Evolutionary conservation across 805 yeast species (phyloP), one percentile per base, ranked within the genome.

Genomic region (Wilhelminamyces savonicus): DNA sequence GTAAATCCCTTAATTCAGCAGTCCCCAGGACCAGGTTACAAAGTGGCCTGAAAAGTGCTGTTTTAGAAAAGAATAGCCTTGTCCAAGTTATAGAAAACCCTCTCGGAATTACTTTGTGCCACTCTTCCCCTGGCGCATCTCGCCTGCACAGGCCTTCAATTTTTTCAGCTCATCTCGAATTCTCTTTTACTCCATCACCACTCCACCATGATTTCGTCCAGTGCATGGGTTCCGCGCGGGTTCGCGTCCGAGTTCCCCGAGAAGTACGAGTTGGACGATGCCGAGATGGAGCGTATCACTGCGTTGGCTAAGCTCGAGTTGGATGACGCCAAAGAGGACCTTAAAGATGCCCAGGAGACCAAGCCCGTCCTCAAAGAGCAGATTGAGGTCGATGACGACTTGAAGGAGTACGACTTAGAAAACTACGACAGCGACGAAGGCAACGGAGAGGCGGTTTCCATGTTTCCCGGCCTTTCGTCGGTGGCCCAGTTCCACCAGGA

Each of bases 141-240:
- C n/a, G n/a, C n/a, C n/a, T n/a, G n/a, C n/a, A n/a, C n/a, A n/a
- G n/a, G n/a, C n/a, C n/a, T n/a, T n/a, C n/a, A n/a, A n/a, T n/a
- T 17, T 27, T 14, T 21, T 27, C 7, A 16, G 19, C 11, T 20
- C 21, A 27, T 8, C 20, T 5, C 13, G 17, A 14, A 7, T 14
- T 11, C n/a, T 6, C 7, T 10, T 12, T 6, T 12, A 23, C 15
- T 13, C 11, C 25, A 21, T 25, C 15, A 13, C 24, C 22, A n/a
- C 28, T 21, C 13, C 32, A 43, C 7, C 26, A 87, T 88, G 95
- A 81, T 90, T 40, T 86, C 98, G 23, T 82, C 97, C 16, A 78
- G 92, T 28, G 66, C 79, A 29, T 92, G 98, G 97, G 95, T 90
- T 15, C 97, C 97, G 28, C 76, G 95, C 48, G 98, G 98, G 4